Evolutionary conservation across 202 grass and related monocot genomes (phyloP), one percentile per base, ranked within the genome.

Genomic region (Thinopyrum obtusiflorum): DNA sequence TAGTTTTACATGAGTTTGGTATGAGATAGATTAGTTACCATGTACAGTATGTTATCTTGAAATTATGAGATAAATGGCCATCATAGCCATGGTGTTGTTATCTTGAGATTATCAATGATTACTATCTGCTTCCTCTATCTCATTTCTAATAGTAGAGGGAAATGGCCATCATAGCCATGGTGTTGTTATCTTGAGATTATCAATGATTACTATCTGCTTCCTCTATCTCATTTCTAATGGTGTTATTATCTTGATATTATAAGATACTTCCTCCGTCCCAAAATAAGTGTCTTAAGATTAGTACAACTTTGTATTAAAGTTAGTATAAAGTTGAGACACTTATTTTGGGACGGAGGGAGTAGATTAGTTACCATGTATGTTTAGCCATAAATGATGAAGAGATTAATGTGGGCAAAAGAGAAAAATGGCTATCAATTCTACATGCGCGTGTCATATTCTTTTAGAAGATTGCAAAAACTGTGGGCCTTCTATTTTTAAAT

Each of bases 1-100:
- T 70, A 23, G 33, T 70, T 70, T 39, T 39, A n/a, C 47, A 9
- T 49, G 75, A 78, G 25, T 82, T 86, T 28, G 60, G 61, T 83
- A 68, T 68, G 36, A 37, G 7, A 37, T 37, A 37, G 36, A 37
- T 37, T 37, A 37, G 7, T 36, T 37, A 9, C 7, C 7, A 9
- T 37, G n/a, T n/a, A n/a, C n/a, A n/a, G 36, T 37, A 37, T 37
- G 36, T 37, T 37, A 37, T 37, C 5, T 37, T 37, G 36, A 37
- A 7, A 37, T 37, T 37, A 9, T 37, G 36, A n/a, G n/a, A n/a
- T n/a, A n/a, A n/a, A 72, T 24, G 11, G 12, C 36, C 68, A 71
- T 71, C 33, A 5, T 24, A 71, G 18, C 35, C 68, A 2, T 40
- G n/a, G 9, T 70, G 35, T 40, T 40, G 21, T 39, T 40, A 10